These are phyloP conservation scores for Barnettozyma sucrosica DNA, from an alignment of 805 yeast species.

Conservation along the genomic window DNA sequence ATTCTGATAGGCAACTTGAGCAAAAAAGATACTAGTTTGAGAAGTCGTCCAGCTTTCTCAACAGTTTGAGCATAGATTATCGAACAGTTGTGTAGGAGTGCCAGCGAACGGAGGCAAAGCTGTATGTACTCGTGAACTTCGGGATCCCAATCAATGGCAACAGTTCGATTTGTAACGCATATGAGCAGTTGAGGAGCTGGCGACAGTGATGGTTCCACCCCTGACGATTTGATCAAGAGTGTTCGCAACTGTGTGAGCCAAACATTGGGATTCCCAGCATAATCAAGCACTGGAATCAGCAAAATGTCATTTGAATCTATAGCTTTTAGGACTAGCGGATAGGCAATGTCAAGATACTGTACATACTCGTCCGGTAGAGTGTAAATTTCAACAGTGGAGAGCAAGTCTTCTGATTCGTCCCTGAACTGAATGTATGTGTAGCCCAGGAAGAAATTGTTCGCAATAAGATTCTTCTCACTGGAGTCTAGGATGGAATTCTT, in stretches of 20 bases:
- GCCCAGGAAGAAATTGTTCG: slow-evolving; percentile 15
- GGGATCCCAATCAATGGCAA: slow-evolving; percentile 14
- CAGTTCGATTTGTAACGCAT: slow-evolving; percentile 9
- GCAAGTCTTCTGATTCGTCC: slow-evolving; percentile 12
- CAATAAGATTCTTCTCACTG: slow-evolving; percentile 4
- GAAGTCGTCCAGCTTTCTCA: neutral
- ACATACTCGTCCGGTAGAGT: slow-evolving; percentile 10
- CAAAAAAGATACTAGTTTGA: slow-evolving; percentile 9
- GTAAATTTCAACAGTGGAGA: slow-evolving; percentile 17
- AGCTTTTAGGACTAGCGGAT: neutral
- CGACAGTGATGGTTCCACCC: neutral
- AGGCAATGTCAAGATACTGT: neutral
- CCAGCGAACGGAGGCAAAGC: slow-evolving; percentile 26
- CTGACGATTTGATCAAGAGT: neutral
- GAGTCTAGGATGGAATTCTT: slow-evolving; percentile 6
- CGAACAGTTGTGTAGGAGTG: slow-evolving; percentile 8
- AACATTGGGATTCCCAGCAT: slow-evolving; percentile 9
- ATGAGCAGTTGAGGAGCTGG: slow-evolving; percentile 3
- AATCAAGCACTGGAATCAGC: slow-evolving; percentile 16
- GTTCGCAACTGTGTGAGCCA: slow-evolving; percentile 12
- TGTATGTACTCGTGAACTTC: slow-evolving; percentile 28
- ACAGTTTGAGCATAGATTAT: slow-evolving; percentile 9
- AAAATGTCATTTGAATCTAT: slow-evolving; percentile 4
- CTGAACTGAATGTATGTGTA: slow-evolving; percentile 19
- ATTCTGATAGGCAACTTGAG: slow-evolving; percentile 7